A percentile compares a stretch with the other conserved stretches of the same genome.
Conservation (phyloP, 1,139 yeast genomes). For the Nakaseomyces kungkrabaensis region DNA sequence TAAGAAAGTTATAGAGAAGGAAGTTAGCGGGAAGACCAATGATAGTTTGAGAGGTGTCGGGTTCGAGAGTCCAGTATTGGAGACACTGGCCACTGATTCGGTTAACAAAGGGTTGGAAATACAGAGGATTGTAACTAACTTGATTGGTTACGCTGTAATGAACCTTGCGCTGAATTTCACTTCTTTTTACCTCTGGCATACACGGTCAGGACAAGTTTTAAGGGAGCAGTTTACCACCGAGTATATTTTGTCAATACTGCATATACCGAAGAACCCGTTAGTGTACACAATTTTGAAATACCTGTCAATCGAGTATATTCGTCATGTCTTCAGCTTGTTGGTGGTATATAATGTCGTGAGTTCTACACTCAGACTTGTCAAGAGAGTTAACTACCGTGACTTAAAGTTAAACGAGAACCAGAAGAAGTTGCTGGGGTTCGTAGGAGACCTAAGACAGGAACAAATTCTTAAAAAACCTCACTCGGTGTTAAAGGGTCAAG, state of each 20-base stretch:
- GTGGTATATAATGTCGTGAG: slow-evolving; percentile 31
- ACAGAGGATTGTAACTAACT: slow-evolving; percentile 29
- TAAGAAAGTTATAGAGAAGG: slow-evolving; percentile 3
- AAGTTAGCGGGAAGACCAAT: too few relatives aligned
- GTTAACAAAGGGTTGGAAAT: slow-evolving; percentile 34
- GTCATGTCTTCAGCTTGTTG: slow-evolving; percentile 25
- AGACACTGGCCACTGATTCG: slow-evolving; percentile 27
- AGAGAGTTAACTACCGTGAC: slow-evolving; percentile 31
- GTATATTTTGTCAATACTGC: neutral
- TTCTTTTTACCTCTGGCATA: slow-evolving; percentile 16
- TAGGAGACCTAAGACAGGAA: slow-evolving; percentile 7
- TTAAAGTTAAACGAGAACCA: slow-evolving; percentile 35
- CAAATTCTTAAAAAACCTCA: neutral
- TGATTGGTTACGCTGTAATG: slow-evolving; percentile 24
- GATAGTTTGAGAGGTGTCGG: slow-evolving; percentile 8
- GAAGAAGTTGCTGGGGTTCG: slow-evolving; percentile 35
- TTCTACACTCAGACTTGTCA: slow-evolving; percentile 31
- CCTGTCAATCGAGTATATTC: slow-evolving; percentile 8
- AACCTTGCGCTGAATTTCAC: slow-evolving; percentile 25
- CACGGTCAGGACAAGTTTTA: slow-evolving; percentile 9
- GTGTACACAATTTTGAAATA: neutral
- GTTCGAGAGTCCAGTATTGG: slow-evolving; percentile 30
- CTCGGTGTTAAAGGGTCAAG: neutral
- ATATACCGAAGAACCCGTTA: neutral
- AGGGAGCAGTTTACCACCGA: neutral